These are phyloP conservation scores for Cymodocea nodosa DNA, from an alignment of 116 monocot species.

Conservation along the genomic window DNA sequence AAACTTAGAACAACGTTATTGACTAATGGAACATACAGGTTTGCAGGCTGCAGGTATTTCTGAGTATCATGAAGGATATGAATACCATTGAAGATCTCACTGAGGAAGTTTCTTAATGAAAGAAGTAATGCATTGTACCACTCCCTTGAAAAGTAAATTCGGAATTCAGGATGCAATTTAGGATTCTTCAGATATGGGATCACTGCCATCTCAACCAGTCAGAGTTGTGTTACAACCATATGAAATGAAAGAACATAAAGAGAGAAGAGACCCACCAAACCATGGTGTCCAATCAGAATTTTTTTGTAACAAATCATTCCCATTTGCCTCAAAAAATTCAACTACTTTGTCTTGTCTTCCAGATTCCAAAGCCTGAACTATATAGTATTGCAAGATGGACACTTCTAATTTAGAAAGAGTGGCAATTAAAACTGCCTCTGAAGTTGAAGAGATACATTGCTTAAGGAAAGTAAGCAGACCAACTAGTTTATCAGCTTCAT, in stretches of 20 bases:
- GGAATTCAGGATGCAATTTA: slow-evolving; percentile 77
- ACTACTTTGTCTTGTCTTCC: slow-evolving; percentile 74
- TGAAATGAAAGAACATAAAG: not conserved
- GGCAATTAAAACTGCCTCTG: slow-evolving; percentile 43
- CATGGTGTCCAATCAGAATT: slow-evolving; percentile 83
- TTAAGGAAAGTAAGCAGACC: slow-evolving; percentile 65
- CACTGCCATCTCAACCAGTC: slow-evolving; percentile 28
- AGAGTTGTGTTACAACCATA: not conserved
- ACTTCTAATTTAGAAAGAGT: slow-evolving; percentile 71
- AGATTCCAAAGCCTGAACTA: slow-evolving; percentile 70
- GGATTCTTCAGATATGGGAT: slow-evolving; percentile 91
- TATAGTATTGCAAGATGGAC: slow-evolving; percentile 66
- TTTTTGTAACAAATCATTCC: slow-evolving; percentile 64
- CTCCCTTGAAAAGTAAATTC: slow-evolving; percentile 91
- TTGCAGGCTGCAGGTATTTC: no score
- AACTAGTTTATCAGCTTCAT: slow-evolving; percentile 72
- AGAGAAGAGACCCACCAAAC: slow-evolving; percentile 61
- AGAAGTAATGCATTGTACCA: slow-evolving; percentile 80
- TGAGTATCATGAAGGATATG: slow-evolving; percentile 58
- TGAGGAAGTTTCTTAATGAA: slow-evolving; percentile 83
- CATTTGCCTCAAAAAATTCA: slow-evolving; percentile 75
- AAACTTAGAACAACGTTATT: no score
- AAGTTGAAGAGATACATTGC: slow-evolving; percentile 70
- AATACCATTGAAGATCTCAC: slow-evolving; percentile 83
- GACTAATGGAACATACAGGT: no score